Evolutionary conservation across 208 protist species (phyloP).

Genomic region (Leishmania tropica): DNA sequence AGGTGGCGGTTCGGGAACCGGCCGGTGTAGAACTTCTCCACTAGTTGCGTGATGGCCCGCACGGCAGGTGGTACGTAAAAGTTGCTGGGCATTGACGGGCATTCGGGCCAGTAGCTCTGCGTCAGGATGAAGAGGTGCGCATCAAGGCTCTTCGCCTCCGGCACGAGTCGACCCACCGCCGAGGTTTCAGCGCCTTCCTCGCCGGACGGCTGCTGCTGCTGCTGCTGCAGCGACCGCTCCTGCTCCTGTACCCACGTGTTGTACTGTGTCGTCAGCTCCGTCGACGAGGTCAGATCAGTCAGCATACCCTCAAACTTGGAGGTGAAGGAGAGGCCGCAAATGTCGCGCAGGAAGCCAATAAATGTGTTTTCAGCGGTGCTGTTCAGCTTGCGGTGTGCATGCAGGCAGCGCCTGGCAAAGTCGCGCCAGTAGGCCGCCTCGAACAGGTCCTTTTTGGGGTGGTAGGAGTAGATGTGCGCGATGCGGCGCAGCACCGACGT

Average conservation of each 20-base stretch:
- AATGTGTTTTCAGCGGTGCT: slow-evolving; percentile 92
- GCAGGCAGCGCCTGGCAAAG: slow-evolving; percentile 93
- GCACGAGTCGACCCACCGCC: slow-evolving; percentile 3
- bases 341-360: slow-evolving; percentile 91
- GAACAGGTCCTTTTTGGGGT: slow-evolving; percentile 95
- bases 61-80: slow-evolving; percentile 57
- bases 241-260: slow-evolving; percentile 34
- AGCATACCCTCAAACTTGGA: slow-evolving; percentile 97
- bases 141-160: slow-evolving; percentile 52
- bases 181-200: slow-evolving; percentile 6
- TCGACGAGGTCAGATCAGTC: slow-evolving; percentile 44
- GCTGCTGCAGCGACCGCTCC: slow-evolving; percentile 1
- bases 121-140: slow-evolving; percentile 87
- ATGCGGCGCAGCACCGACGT: slow-evolving; percentile 48
- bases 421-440: slow-evolving; percentile 96
- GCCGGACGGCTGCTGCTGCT: not conserved
- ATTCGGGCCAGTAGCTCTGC: slow-evolving; percentile 89
- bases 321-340: slow-evolving; percentile 94
- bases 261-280: slow-evolving; percentile 49
- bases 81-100: slow-evolving; percentile 29
- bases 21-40: slow-evolving; percentile 85
- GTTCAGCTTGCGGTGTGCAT: slow-evolving; percentile 68
- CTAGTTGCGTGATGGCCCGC: slow-evolving; percentile 44
- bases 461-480: slow-evolving; percentile 85
- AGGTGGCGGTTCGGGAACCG: slow-evolving; percentile 81